Conservation (phyloP, 1,284 basidiomycete species). For the Ceratobasidium sp. region DNA sequence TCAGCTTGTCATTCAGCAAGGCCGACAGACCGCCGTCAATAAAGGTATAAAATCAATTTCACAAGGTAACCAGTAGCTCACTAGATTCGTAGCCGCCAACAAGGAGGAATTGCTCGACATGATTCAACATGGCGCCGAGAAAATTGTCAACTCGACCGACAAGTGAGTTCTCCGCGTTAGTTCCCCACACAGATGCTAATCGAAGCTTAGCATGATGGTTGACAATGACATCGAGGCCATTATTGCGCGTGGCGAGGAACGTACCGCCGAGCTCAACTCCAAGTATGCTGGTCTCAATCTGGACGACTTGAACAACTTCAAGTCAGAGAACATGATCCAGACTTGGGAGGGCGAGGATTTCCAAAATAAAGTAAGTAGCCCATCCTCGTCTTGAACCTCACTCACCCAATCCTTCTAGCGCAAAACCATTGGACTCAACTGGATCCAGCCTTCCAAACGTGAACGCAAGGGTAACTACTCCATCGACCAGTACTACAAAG, state of each 20-base stretch:
- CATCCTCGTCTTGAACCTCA: slow-evolving; percentile 12
- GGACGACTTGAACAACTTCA: slow-evolving; percentile 97
- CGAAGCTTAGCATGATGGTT: slow-evolving; percentile 66
- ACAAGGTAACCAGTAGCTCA: neutral
- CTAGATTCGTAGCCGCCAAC: slow-evolving; percentile 67
- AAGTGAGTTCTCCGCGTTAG: slow-evolving; percentile 55
- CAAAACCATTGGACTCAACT: slow-evolving; percentile 76
- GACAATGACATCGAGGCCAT: slow-evolving; percentile 96
- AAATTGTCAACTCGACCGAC: slow-evolving; percentile 84
- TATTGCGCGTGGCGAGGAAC: slow-evolving; percentile 89
- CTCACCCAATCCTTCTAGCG: slow-evolving; percentile 53
- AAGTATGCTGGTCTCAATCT: slow-evolving; percentile 94
- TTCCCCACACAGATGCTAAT: neutral
- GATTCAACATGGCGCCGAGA: slow-evolving; percentile 98
- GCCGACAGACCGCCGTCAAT: slow-evolving; percentile 67
- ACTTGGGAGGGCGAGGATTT: slow-evolving; percentile 99
- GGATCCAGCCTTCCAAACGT: slow-evolving; percentile 92
- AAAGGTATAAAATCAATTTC: slow-evolving; percentile 57
- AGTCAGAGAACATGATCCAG: slow-evolving; percentile 84
- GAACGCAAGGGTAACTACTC: slow-evolving; percentile 97
- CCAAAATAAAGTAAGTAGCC: slow-evolving; percentile 64
- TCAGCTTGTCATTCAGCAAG: slow-evolving; percentile 98
- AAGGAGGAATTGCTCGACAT: slow-evolving; percentile 98
- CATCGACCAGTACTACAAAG: slow-evolving; percentile 93
- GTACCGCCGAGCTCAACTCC: slow-evolving; percentile 85